These are phyloP conservation scores for Meyerozyma guilliermondii DNA, from an alignment of 1,139 yeast species.

Conservation along the genomic window DNA sequence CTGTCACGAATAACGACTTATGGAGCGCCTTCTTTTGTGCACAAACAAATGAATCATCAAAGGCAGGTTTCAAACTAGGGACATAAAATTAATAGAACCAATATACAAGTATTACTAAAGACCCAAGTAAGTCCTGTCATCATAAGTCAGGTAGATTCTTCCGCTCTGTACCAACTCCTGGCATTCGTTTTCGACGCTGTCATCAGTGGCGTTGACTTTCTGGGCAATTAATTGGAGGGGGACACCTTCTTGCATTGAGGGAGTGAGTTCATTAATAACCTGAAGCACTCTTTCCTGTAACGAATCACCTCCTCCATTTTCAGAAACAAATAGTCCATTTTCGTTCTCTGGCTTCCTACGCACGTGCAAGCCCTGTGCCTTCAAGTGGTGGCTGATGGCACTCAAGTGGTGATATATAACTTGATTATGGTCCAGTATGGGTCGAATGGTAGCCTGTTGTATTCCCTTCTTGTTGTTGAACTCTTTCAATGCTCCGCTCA, in stretches of 20 bases:
- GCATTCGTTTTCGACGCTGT: slow-evolving; percentile 45
- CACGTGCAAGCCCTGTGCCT: slow-evolving; percentile 37
- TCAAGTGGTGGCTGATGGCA: slow-evolving; percentile 61
- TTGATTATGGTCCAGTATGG: slow-evolving; percentile 66
- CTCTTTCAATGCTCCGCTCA: slow-evolving; percentile 68
- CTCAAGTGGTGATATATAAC: slow-evolving; percentile 72
- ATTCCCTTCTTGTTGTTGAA: slow-evolving; percentile 64
- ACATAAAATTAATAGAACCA: not conserved
- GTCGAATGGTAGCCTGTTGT: slow-evolving; percentile 58
- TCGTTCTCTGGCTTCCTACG: slow-evolving; percentile 11
- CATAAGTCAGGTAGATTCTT: slow-evolving; percentile 60
- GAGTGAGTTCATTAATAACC: slow-evolving; percentile 47
- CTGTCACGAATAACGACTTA: slow-evolving; percentile 49
- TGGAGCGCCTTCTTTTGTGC: slow-evolving; percentile 58
- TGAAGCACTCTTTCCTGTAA: slow-evolving; percentile 40
- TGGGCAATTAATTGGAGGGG: slow-evolving; percentile 59
- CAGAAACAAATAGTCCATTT: slow-evolving; percentile 44
- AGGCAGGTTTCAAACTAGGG: not conserved
- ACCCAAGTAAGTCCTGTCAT: slow-evolving; percentile 51
- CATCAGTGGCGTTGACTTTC: slow-evolving; percentile 44
- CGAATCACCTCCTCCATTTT: slow-evolving; percentile 25
- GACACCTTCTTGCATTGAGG: slow-evolving; percentile 68
- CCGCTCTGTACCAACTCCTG: slow-evolving; percentile 59
- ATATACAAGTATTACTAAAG: slow-evolving; percentile 3
- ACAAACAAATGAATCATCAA: slow-evolving; percentile 4